Evolutionary conservation across 169 alveolate genomes (phyloP).

Genomic region (Plasmodium knowlesi): DNA sequence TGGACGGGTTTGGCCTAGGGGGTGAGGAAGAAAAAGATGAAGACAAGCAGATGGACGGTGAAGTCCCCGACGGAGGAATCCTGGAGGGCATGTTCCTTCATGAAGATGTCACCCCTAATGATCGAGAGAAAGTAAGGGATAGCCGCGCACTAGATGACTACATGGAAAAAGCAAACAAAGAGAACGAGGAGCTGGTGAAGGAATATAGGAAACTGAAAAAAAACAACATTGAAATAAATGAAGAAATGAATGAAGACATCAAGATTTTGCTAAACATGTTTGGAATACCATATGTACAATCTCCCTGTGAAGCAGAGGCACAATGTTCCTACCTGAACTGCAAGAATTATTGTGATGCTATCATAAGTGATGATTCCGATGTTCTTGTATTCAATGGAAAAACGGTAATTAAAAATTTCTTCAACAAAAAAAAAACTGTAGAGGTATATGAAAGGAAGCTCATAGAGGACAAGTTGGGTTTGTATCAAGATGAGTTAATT

Average conservation of each 20-base stretch:
- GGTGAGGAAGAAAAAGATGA: not conserved
- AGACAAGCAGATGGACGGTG: not conserved
- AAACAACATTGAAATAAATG: constrained; percentile 67
- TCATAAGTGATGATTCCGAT: constrained; percentile 95
- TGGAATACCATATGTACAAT: constrained; percentile 94
- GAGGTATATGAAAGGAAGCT: constrained; percentile 89
- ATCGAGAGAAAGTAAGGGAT: constrained; percentile 20
- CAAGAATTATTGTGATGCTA: constrained; percentile 89
- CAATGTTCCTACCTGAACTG: constrained; percentile 91
- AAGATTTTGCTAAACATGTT: constrained; percentile 86
- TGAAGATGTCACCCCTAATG: not conserved
- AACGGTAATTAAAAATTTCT: constrained; percentile 91
- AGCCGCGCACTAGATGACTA: constrained; percentile 41
- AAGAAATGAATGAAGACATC: constrained; percentile 83
- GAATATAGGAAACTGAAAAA: constrained; percentile 47
- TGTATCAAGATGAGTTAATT: constrained; percentile 88
- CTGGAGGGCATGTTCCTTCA: too few species aligned
- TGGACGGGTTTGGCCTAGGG: constrained; percentile 15
- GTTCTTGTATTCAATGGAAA: constrained; percentile 93
- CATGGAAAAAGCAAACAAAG: constrained; percentile 28
- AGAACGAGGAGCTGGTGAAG: constrained; percentile 42
- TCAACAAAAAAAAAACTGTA: constrained; percentile 86
- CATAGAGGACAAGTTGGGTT: constrained; percentile 85
- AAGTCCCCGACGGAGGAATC: not conserved
- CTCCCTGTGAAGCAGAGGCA: constrained; percentile 98